Evolutionary conservation across 2,329 filamentous ascomycete genomes (phyloP).

Genomic region (Calonectria honghensis): DNA sequence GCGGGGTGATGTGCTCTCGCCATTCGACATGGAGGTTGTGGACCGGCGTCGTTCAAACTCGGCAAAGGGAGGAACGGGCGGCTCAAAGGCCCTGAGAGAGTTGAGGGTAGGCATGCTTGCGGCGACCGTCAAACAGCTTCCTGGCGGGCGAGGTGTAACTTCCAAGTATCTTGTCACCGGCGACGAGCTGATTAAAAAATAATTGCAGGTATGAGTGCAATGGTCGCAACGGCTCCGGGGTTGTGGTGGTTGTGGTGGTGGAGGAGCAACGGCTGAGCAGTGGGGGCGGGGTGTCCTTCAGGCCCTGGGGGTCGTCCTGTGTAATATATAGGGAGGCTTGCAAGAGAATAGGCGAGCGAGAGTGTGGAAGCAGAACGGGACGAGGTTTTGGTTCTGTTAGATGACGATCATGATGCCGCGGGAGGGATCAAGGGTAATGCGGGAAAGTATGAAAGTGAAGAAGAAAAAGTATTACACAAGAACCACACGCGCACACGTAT

Average conservation of each 20-base stretch:
- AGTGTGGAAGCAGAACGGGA: slow-evolving; percentile 10
- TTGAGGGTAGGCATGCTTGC: slow-evolving; percentile 54
- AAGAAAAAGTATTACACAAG: slow-evolving; percentile 2
- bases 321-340: slow-evolving; percentile 3
- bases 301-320: slow-evolving; percentile 1
- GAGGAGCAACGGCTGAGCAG: slow-evolving; percentile 10
- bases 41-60: slow-evolving; percentile 54
- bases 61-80: slow-evolving; percentile 52
- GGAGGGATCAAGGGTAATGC: slow-evolving; percentile 11
- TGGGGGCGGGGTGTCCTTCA: slow-evolving; percentile 15
- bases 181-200: slow-evolving; percentile 4
- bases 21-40: slow-evolving; percentile 47
- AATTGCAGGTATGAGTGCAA: slow-evolving; percentile 12
- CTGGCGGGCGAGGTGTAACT: slow-evolving; percentile 5
- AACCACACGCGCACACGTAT: slow-evolving; percentile 17
- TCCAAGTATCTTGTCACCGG: not conserved
- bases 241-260: not conserved
- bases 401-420: slow-evolving; percentile 36
- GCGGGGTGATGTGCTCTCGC: slow-evolving; percentile 42
- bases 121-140: not conserved
- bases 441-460: slow-evolving; percentile 5
- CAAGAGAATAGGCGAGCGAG: slow-evolving; percentile 9
- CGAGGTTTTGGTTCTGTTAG: not conserved
- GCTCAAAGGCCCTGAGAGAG: slow-evolving; percentile 51
- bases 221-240: not conserved